Evolutionary conservation across 1,284 basidiomycete species (phyloP).

Genomic region (Phylloboletellus chloephorus): DNA sequence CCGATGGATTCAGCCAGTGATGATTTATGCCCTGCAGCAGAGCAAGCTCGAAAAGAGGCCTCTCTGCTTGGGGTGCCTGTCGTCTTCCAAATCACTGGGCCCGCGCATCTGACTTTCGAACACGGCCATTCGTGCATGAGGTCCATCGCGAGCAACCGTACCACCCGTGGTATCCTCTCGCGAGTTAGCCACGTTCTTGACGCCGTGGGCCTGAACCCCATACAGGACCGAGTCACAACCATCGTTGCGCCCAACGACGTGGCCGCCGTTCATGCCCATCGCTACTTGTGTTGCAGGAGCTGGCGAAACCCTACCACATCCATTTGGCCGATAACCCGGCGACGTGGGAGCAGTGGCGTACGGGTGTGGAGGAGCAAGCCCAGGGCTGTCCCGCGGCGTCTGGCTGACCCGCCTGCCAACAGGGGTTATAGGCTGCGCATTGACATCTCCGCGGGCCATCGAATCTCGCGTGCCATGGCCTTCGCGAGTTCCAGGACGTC

Average conservation of each 20-base stretch:
- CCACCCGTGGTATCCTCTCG: slow-evolving; percentile 43
- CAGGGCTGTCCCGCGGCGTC: slow-evolving; percentile 45
- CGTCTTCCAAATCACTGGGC: slow-evolving; percentile 28
- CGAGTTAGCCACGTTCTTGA: slow-evolving; percentile 44
- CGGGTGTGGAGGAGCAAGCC: slow-evolving; percentile 57
- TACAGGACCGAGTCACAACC: slow-evolving; percentile 61
- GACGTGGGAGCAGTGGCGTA: slow-evolving; percentile 59
- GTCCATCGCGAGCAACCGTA: slow-evolving; percentile 32
- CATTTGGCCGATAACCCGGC: slow-evolving; percentile 46
- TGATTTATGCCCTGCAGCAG: slow-evolving; percentile 30
- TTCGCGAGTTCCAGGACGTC: slow-evolving; percentile 44
- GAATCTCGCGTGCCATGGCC: slow-evolving; percentile 42
- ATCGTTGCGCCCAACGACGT: slow-evolving; percentile 38
- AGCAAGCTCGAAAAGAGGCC: slow-evolving; percentile 29
- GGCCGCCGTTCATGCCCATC: slow-evolving; percentile 34
- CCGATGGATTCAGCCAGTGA: slow-evolving; percentile 20
- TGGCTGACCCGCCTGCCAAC: slow-evolving; percentile 61
- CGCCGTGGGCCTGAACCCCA: slow-evolving; percentile 40
- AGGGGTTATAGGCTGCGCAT: slow-evolving; percentile 58
- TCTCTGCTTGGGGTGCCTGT: slow-evolving; percentile 33
- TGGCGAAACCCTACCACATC: slow-evolving; percentile 57
- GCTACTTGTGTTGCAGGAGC: slow-evolving; percentile 33
- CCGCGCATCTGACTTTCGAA: slow-evolving; percentile 52
- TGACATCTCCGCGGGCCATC: slow-evolving; percentile 42
- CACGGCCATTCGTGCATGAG: slow-evolving; percentile 46